Base-by-base conservation (phyloP, 202 grass and related monocot species). In the Dendrocalamus latiflorus region DNA sequence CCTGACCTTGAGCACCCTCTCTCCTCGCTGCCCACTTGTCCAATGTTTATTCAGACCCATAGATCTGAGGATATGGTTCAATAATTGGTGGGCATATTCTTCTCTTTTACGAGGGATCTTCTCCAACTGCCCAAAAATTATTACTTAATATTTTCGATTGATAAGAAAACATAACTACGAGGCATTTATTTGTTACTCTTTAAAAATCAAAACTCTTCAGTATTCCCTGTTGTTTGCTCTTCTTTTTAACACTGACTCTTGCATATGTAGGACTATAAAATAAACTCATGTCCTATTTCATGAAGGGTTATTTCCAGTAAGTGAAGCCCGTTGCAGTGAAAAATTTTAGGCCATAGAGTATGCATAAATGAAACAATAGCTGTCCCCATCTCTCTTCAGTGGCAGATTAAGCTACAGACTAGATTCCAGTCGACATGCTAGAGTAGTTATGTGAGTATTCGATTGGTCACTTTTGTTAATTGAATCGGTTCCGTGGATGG, bases 51-150 rank as follows among this genome's bases (percentile, higher is more conserved):
- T 70, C 26, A 64, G 65, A 59, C 56, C 54, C 39, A 25, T 65
- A 20, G 65, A 89, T 86, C 21, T 17, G 65, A 77, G 33, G 21
- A 24, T 62, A 66, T 47, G 9, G 34, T 68, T 62, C 67, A 86
- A 90, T 90, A 72, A 90, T 90, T 88, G 81, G 39, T 72, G 18
- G 25, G 38, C 51, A 68, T 83, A 86, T 74, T 83, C 42, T 67
- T 45, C 24, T 68, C 80, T n/a, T 44, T 39, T 44, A 8, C 26
- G 16, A 76, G 66, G 72, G 24, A 66, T 78, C 39, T 68, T 67
- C 33, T 6, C 24, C 18, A 60, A 30, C 11, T 81, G 20, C 11
- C 44, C 2, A 72, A 80, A 74, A 41, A 68, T 10, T 8, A 22
- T 42, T 37, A 73, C 68, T 50, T 74, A 60, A 51, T 68, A 21